Evolutionary conservation across 495 filamentous ascomycete genomes (phyloP).

Genomic region (Penicillium subrubescens): DNA sequence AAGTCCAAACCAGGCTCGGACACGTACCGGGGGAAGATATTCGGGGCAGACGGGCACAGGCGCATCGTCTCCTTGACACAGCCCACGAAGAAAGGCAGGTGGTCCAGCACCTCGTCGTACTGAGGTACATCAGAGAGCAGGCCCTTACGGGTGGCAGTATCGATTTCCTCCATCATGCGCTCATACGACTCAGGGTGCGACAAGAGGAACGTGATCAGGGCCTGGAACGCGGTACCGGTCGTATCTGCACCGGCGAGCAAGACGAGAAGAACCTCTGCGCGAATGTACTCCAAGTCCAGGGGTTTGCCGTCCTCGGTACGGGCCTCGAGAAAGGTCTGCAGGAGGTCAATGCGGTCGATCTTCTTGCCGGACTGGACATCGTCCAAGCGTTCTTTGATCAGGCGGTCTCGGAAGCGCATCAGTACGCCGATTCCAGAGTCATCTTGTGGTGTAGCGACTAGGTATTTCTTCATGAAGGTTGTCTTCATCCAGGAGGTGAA

Average conservation of each 20-base stretch:
- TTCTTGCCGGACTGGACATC: conserved; percentile 33
- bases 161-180: conserved; percentile 60
- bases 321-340: conserved; percentile 46
- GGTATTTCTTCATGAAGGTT: conserved; percentile 54
- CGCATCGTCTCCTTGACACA: conserved; percentile 57
- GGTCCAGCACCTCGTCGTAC: conserved; percentile 47
- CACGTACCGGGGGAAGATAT: conserved; percentile 49
- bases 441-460: conserved; percentile 58
- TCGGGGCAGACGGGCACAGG: conserved; percentile 54
- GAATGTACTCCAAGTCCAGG: conserved; percentile 51
- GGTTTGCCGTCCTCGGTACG: conserved; percentile 48
- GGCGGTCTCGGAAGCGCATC: conserved; percentile 54
- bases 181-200: conserved; percentile 47
- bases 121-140: conserved; percentile 37
- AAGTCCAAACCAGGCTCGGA: conserved; percentile 55
- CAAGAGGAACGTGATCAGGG: conserved; percentile 55
- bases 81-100: conserved; percentile 49
- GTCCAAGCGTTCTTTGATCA: conserved; percentile 41
- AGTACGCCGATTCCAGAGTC: conserved; percentile 44
- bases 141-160: conserved; percentile 45
- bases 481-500: conserved; percentile 56
- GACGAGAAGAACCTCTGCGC: conserved; percentile 56
- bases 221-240: conserved; percentile 57
- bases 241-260: conserved; percentile 68
- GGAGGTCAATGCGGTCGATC: conserved; percentile 28